Evolutionary conservation across 73 alveolate species (phyloP).

Genomic region (Diophrys appendiculata): DNA sequence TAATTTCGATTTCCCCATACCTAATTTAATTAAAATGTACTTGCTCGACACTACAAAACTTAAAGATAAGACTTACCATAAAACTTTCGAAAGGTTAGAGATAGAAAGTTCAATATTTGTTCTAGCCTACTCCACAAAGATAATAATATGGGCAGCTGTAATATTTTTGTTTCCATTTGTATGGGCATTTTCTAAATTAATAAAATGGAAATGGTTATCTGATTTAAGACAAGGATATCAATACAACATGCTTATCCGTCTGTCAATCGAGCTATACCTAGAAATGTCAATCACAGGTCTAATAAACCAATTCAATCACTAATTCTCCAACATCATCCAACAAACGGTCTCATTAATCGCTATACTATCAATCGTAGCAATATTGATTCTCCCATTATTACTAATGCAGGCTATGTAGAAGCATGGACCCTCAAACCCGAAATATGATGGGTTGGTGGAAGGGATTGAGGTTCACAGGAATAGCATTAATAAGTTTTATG

Average conservation of each 20-base stretch:
- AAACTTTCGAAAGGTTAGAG: neutral
- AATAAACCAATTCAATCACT: neutral
- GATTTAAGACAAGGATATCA: neutral
- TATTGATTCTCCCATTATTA: neutral
- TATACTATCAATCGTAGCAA: neutral
- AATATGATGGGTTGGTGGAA: neutral
- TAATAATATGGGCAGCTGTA: neutral
- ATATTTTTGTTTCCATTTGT: neutral
- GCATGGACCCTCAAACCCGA: neutral
- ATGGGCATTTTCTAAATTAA: neutral
- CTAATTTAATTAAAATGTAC: neutral
- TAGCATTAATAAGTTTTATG: neutral
- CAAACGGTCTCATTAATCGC: neutral
- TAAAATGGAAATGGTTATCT: neutral
- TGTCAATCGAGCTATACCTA: constrained; percentile 1
- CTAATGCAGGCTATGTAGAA: neutral
- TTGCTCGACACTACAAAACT: neutral
- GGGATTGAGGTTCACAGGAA: neutral
- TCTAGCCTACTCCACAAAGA: neutral
- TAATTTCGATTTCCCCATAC: neutral
- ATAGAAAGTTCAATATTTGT: neutral
- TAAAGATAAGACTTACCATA: neutral
- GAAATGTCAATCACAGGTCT: neutral
- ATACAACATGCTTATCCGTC: neutral
- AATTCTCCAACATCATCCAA: neutral